Base-by-base conservation (phyloP, 495 filamentous ascomycete genomes). In the Penicillium cinerascens region DNA sequence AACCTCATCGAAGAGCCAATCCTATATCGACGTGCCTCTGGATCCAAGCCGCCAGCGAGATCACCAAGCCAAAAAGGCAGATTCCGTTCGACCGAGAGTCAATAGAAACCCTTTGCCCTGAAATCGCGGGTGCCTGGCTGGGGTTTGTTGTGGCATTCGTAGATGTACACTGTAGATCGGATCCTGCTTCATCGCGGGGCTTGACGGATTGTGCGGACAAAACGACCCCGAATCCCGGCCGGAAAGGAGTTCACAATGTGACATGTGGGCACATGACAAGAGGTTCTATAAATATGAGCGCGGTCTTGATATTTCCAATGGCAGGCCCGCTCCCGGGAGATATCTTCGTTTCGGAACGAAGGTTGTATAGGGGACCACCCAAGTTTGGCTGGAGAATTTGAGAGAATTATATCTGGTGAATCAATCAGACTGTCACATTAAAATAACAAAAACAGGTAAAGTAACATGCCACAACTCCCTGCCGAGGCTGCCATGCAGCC, bases 81-180 rank as follows among this genome's bases (percentile, higher is more conserved):
- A 3, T 38, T 55, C 46, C 46, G 13, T 40, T 55, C 47, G 33
- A 11, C 52, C 52, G 46, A 37, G 11, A 43, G 15, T n/a, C 15
- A 35, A 15, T 11, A 20, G 18, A 9, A 11, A 18, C 6, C 7
- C n/a, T 5, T n/a, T 17, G 7, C 22, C 1, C 1, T 10, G 21
- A 17, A 18, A 50, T 42, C 5, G 11, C 1, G 10, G 23, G 3
- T 48, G 44, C 25, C 26, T 48, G 37, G 17, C 23, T 16, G 13
- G 37, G 15, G 21, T 6, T 8, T n/a, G 25, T 13, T 16, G 15
- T 21, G 27, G 22, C 52, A 55, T 50, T 55, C 47, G 41, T 25
- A 36, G 23, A 55, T 44, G 13, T 45, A 55, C 47, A 55, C 38
- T 9, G 44, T 54, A 49, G 45, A 43, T 54, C 39, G 52, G 40